Evolutionary conservation across 176 grass and related monocot species (phyloP), one percentile per base, ranked within the genome.

Genomic region (Oryza nivara): DNA sequence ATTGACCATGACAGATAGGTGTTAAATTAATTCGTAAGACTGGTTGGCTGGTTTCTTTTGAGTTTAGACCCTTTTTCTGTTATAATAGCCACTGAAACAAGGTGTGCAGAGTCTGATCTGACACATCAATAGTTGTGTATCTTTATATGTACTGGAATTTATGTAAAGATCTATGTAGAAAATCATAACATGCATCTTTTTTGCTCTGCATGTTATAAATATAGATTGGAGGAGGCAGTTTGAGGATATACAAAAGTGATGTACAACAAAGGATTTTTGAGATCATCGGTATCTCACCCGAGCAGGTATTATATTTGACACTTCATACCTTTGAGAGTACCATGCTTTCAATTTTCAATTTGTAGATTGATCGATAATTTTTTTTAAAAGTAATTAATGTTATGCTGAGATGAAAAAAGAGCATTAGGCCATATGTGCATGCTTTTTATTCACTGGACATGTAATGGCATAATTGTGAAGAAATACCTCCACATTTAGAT

Each of bases 171-270:
- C n/a, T 63, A 2, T 23, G 20, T 76, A 20, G 7, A 11, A 45
- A 76, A 72, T 58, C 3, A 25, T 56, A 38, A 45, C 0, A 7
- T 72, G n/a, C 54, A 72, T 54, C 52, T 85, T 48, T 85, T 48
- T 77, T 78, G 28, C 30, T 77, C 6, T 78, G 46, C 73, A n/a
- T 68, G 15, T 28, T 78, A 22, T 52, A 74, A 19, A 52, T 78
- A 49, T 76, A 98, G 93, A 95, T 98, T 70, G 96, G 96, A 69
- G 91, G 96, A 41, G 96, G 96, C 51, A 98, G 93, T 82, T 88
- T 98, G 81, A 95, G 93, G 88, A 98, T 98, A 64, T 95, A 94
- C 67, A 98, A 95, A 73, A 92, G 87, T 74, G 93, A 94, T 89
- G 77, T 95, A 84, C 96, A 98, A 40, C 85, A 94, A 89, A 95